Conservation (phyloP, 106 monocot species). For the Dactylorhiza incarnata region DNA sequence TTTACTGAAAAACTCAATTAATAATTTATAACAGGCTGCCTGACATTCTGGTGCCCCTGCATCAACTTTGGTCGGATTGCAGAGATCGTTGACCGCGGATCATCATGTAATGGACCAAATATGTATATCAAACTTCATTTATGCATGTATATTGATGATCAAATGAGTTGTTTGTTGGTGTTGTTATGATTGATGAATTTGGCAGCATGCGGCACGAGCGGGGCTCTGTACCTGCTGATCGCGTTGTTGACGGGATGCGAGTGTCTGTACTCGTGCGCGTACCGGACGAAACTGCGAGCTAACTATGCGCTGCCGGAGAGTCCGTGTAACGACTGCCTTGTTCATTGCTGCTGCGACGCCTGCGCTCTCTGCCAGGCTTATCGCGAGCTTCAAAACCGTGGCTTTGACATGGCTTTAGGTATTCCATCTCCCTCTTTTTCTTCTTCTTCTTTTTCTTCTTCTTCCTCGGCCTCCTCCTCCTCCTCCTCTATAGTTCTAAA, state of each 20-base stretch:
- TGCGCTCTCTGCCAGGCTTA: no score
- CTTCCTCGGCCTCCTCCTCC: no score
- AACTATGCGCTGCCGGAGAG: no score
- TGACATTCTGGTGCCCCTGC: slow-evolving; percentile 6
- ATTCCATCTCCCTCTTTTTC: no score
- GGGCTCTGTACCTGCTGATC: slow-evolving; percentile 23
- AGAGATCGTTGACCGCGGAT: slow-evolving; percentile 6
- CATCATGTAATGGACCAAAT: not conserved
- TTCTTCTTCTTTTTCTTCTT: no score
- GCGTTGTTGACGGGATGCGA: slow-evolving; percentile 6
- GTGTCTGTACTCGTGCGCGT: slow-evolving; percentile 30
- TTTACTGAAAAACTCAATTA: not conserved
- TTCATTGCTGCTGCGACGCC: no score
- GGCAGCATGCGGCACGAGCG: slow-evolving; percentile 36
- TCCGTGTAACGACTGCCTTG: no score
- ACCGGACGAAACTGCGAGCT: no score
- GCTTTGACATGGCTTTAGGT: no score
- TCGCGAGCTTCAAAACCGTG: no score
- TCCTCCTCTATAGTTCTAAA: no score
- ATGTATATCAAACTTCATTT: no score
- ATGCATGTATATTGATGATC: not conserved
- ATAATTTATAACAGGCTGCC: not conserved
- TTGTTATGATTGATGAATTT: not conserved
- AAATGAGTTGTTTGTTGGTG: not conserved
- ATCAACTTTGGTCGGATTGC: slow-evolving; percentile 13